Evolutionary conservation across 2,329 filamentous ascomycete genomes (phyloP), one percentile per base, ranked within the genome.

Genomic region (Talaromyces sp.): DNA sequence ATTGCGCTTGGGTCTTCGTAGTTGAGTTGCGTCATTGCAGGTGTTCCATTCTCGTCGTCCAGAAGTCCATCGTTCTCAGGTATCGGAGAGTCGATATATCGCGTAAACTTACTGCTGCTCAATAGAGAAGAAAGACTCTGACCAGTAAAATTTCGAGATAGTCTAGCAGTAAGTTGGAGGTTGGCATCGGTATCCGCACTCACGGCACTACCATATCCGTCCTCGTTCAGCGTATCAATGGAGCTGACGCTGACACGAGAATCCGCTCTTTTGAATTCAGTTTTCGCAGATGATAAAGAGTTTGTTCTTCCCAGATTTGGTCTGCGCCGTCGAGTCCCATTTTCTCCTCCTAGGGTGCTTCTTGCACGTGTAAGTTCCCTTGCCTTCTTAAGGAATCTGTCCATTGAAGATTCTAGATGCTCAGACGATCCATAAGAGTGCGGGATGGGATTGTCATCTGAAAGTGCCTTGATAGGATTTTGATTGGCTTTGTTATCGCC

Each of bases 1-100:
- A 78, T 76, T 2, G 81, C 81, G 46, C 84, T 76, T 1, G 75
- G 71, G 60, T 79, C 77, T 58, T 79, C 76, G 57, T 79, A 80
- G 28, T 75, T 75, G 17, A 80, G 64, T 63, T 79, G 77, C 5
- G 77, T 79, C 73, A 78, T 73, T 13, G 69, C 69, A 13, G 75
- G 73, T 7, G 68, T 65, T 56, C 74, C 69, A 10, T 71, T 70
- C 53, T 71, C 70, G 10, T 70, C 69, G 15, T 70, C 53, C 21
- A 45, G 25, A 10, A 35, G 63, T 39, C 70, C 68, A 17, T 64
- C 62, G 17, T 63, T 60, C 46, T 61, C 60, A 35, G 66, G 61
- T 48, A 66, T 61, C 33, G 64, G 54, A 54, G 71, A 71, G 13
- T 74, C 69, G 33, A 57, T 28, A 21, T 61, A 61, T 37, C 52